Evolutionary conservation across 1,284 basidiomycete species (phyloP).

Genomic region (Puccinia triticina): DNA sequence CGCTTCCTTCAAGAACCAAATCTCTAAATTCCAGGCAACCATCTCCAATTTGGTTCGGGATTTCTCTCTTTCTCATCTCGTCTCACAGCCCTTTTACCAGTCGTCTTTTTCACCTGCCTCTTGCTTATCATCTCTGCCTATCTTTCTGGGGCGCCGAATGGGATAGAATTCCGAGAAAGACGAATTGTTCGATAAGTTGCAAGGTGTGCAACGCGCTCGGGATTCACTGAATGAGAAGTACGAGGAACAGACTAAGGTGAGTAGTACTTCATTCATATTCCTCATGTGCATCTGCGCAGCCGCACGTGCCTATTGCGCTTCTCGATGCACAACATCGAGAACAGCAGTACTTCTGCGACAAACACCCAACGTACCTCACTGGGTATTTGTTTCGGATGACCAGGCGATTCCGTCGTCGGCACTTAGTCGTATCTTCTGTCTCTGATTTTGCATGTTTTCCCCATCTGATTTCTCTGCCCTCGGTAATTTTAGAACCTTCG

Average conservation of each 20-base stretch:
- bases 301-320: too few species aligned
- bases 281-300: neutral
- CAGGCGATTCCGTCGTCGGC: neutral
- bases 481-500: conserved; percentile 53
- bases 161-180: conserved; percentile 54
- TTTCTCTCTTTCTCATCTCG: conserved; percentile 25
- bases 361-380: conserved; percentile 12
- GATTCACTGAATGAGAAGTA: conserved; percentile 58
- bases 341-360: neutral
- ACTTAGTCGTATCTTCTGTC: conserved; percentile 59
- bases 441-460: conserved; percentile 23
- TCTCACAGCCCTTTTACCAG: neutral
- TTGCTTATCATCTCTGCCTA: neutral
- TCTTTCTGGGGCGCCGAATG: neutral
- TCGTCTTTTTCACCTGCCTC: conserved; percentile 14
- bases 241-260: conserved; percentile 56
- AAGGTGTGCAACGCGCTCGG: conserved; percentile 56
- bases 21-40: conserved; percentile 68
- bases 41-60: conserved; percentile 69
- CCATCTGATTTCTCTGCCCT: neutral
- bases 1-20: conserved; percentile 4
- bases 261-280: neutral
- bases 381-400: too few species aligned
- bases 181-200: conserved; percentile 56
- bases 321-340: too few species aligned